Evolutionary conservation across 2,329 filamentous ascomycete genomes (phyloP).

Genomic region (Scleromitrula shiraiana): DNA sequence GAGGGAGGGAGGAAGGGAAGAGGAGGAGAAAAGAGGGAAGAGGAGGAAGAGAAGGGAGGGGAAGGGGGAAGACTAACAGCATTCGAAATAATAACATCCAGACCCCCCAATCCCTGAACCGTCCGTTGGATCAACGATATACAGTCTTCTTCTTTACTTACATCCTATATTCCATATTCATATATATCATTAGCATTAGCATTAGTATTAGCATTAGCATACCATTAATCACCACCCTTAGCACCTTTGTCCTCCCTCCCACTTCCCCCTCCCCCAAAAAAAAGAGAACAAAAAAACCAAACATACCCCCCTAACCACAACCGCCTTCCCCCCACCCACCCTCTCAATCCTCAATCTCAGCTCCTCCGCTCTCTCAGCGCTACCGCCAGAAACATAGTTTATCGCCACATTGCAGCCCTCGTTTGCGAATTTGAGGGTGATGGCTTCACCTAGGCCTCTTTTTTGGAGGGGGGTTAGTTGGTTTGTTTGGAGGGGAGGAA

Average conservation of each 20-base stretch:
- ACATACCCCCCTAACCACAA: constrained; percentile 44
- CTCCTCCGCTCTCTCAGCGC: constrained; percentile 44
- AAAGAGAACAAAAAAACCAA: neutral
- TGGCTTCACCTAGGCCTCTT: constrained; percentile 56
- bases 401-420: constrained; percentile 57
- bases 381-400: constrained; percentile 53
- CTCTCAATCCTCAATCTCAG: constrained; percentile 42
- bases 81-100: constrained; percentile 60
- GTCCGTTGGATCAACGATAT: constrained; percentile 44
- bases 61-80: constrained; percentile 38
- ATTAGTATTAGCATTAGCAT: neutral
- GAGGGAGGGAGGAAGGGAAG: neutral
- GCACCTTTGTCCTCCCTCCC: neutral
- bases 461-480: too few species aligned
- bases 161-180: constrained; percentile 37
- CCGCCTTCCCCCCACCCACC: constrained; percentile 44
- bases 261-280: neutral
- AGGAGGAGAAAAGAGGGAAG: neutral
- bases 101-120: constrained; percentile 47
- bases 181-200: neutral
- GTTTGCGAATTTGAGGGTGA: constrained; percentile 53
- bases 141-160: constrained; percentile 46
- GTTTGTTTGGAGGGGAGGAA: too few species aligned
- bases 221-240: too few species aligned
- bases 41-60: neutral